A percentile compares a stretch with the other conserved stretches of the same genome.
phyloP scores from a whole-genome alignment of 202 grass and related monocot genomes.

The Digitaria exilis region DNA sequence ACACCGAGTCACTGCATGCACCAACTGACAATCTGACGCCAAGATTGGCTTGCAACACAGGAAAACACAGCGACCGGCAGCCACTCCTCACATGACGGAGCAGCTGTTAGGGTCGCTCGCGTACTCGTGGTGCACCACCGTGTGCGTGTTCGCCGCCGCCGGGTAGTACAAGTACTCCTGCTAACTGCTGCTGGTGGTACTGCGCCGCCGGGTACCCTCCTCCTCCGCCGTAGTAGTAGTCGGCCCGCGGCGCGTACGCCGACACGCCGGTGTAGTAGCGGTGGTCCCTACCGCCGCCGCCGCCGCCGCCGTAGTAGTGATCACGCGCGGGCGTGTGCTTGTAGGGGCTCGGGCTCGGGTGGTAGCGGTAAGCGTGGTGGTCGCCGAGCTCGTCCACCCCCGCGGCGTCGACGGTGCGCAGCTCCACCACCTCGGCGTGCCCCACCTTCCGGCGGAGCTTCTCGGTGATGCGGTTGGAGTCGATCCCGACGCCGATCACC shows the following conservation, averaged over 20 bases:
- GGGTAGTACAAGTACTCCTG: slow-evolving; percentile 20
- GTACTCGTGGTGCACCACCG: slow-evolving; percentile 57
- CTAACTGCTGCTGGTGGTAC: slow-evolving; percentile 42
- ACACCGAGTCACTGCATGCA: not conserved
- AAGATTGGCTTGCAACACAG: not conserved
- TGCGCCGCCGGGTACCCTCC: slow-evolving; percentile 25
- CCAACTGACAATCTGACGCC: not conserved
- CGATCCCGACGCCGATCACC: slow-evolving; percentile 63
- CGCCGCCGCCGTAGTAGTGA: slow-evolving; percentile 31
- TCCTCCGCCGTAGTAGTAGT: slow-evolving; percentile 5
- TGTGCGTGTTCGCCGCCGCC: slow-evolving; percentile 30
- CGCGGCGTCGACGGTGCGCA: slow-evolving; percentile 40
- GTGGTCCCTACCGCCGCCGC: slow-evolving; percentile 24
- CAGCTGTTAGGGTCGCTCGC: slow-evolving; percentile 39
- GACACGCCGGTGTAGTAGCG: slow-evolving; percentile 5
- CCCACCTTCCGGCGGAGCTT: slow-evolving; percentile 64
- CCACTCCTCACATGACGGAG: slow-evolving; percentile 44
- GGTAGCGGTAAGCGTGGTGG: slow-evolving; percentile 43
- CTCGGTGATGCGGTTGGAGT: slow-evolving; percentile 62
- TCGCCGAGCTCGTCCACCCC: not conserved
- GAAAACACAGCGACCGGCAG: too few species aligned
- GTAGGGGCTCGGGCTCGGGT: slow-evolving; percentile 46
- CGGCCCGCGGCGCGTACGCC: slow-evolving; percentile 16
- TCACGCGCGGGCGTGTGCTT: not conserved
- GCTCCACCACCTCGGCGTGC: slow-evolving; percentile 52